Conservation (phyloP, 768 basidiomycete species). For the Xerocomellus dryophilus region DNA sequence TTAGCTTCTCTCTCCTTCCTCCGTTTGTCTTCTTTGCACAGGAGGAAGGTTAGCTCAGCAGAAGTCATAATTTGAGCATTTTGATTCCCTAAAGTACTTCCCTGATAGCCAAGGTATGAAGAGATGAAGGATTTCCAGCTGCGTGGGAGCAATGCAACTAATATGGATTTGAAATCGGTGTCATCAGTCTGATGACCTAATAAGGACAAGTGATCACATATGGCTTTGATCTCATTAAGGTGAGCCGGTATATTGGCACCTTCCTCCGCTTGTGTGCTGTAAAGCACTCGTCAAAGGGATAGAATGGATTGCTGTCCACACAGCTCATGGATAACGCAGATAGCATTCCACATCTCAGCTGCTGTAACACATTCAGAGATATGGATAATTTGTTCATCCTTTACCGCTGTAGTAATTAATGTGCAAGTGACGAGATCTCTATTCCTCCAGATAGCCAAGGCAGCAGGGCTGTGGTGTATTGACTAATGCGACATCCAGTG, state of each 20-base stretch:
- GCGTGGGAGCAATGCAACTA: not conserved
- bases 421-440: no score
- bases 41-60: no score
- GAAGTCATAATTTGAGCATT: no score
- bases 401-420: no score
- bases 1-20: no score
- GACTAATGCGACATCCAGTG: no score
- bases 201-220: not conserved
- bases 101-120: not conserved
- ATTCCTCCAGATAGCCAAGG: no score
- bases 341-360: not conserved
- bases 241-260: not conserved
- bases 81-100: no score
- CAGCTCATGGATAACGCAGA: not conserved
- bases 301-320: not conserved
- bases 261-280: not conserved
- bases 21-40: no score
- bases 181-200: no score
- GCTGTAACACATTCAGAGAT: not conserved
- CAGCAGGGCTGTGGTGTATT: no score
- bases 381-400: not conserved
- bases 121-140: not conserved
- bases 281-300: not conserved
- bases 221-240: not conserved
- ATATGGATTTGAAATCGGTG: not conserved